A percentile compares a stretch with the other conserved stretches of the same genome.
These are phyloP conservation scores for Alliaria petiolata DNA, from an alignment of 345 rosid species.

Conservation along the genomic window DNA sequence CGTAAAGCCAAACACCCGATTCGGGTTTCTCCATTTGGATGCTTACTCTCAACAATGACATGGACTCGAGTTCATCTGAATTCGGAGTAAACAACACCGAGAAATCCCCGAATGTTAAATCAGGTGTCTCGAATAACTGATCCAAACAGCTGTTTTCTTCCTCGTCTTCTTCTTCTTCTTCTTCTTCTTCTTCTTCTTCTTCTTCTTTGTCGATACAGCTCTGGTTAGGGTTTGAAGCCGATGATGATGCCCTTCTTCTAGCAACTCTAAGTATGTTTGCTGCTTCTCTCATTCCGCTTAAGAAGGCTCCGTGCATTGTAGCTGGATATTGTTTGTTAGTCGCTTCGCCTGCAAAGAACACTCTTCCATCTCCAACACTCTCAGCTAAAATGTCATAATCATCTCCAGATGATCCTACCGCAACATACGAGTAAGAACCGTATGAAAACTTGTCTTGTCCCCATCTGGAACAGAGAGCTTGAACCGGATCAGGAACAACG, in stretches of 20 bases:
- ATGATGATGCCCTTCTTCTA: conserved; percentile 47
- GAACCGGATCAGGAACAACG: conserved; percentile 92
- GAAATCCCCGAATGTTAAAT: conserved; percentile 49
- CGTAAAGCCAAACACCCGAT: conserved; percentile 38
- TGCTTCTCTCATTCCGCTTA: conserved; percentile 98
- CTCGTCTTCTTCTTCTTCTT: conserved; percentile 8
- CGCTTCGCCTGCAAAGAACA: conserved; percentile 98
- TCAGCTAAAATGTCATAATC: conserved; percentile 92
- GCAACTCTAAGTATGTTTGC: conserved; percentile 78
- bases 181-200: conserved; percentile 21
- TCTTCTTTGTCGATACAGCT: conserved; percentile 14
- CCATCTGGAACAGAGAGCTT: conserved; percentile 92
- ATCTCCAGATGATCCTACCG: conserved; percentile 93
- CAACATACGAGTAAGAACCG: conserved; percentile 89
- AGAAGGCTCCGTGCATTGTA: conserved; percentile 96
- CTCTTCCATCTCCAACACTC: conserved; percentile 88
- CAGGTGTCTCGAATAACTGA: conserved; percentile 49
- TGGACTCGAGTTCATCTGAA: conserved; percentile 45
- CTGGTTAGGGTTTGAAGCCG: conserved; percentile 30
- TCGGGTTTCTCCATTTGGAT: conserved; percentile 34
- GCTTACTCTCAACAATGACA: conserved; percentile 48
- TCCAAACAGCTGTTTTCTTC: conserved; percentile 35
- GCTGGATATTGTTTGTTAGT: conserved; percentile 95
- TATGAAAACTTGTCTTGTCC: conserved; percentile 80
- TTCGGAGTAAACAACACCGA: conserved; percentile 55